Percentiles rank a stretch among this genome's conserved stretches.
phyloP scores from a whole-genome alignment of 176 grass and related monocot genomes.

The Oryza glaberrima region DNA sequence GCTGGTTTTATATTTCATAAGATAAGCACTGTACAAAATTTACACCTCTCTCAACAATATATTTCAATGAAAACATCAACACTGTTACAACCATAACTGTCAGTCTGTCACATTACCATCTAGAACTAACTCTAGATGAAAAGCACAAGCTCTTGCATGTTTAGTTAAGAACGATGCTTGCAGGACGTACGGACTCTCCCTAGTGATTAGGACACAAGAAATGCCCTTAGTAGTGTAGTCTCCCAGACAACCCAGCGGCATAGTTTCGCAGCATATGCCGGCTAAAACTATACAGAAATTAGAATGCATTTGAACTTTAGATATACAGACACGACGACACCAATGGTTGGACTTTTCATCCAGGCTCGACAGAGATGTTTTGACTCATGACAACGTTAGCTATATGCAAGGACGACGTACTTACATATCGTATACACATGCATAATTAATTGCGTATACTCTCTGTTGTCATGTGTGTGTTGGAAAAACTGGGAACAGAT shows the following conservation, averaged over 20 bases:
- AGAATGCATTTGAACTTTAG: background rate
- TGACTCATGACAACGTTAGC: conserved; percentile 30
- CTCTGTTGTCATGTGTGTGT: background rate
- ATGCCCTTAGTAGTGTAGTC: background rate
- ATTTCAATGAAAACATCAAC: background rate
- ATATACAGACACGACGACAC: conserved; percentile 5
- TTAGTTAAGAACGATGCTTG: background rate
- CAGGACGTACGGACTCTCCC: conserved; percentile 16
- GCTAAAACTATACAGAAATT: background rate
- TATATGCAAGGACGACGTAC: background rate
- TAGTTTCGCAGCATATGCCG: conserved; percentile 42
- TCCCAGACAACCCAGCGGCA: conserved; percentile 19
- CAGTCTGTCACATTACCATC: background rate
- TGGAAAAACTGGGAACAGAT: conserved; percentile 23
- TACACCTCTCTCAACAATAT: background rate
- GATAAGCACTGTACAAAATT: too few relatives aligned
- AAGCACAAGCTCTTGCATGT: background rate
- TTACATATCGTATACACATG: background rate
- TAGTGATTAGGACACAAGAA: background rate
- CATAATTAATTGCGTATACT: background rate
- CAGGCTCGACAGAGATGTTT: conserved; percentile 31
- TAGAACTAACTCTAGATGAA: background rate
- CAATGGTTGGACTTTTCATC: conserved; percentile 28
- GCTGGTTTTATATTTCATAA: too few relatives aligned
- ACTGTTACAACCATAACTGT: background rate